These are phyloP conservation scores for Gossypium turneri DNA, from an alignment of 345 rosid genomes.

Conservation along the genomic window DNA sequence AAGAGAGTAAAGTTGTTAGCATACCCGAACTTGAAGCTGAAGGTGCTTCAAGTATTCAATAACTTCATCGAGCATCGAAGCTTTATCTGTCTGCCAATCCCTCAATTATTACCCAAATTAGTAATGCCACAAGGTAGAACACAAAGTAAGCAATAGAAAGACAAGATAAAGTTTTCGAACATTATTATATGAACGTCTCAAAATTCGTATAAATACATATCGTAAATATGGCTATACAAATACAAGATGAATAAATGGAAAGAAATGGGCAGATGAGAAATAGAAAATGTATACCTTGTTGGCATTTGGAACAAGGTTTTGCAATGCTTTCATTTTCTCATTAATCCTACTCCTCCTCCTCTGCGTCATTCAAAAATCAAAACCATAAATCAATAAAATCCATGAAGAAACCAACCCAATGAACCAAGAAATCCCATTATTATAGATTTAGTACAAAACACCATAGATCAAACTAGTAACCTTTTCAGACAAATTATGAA, in stretches of 20 bases:
- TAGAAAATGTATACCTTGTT: conserved; percentile 52
- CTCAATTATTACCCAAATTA: neutral
- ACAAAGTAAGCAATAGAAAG: neutral
- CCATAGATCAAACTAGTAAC: conserved; percentile 27
- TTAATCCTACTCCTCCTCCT: conserved; percentile 93
- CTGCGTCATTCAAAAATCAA: conserved; percentile 29
- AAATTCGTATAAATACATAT: neutral
- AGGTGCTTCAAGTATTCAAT: conserved; percentile 90
- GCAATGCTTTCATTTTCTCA: conserved; percentile 97
- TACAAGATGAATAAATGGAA: too few relatives aligned
- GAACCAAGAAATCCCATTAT: neutral
- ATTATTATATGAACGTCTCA: neutral
- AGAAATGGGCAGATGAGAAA: neutral
- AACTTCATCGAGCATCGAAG: conserved; percentile 95
- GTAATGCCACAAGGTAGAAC: neutral
- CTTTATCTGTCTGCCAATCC: conserved; percentile 71
- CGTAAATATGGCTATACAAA: too few relatives aligned
- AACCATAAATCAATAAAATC: conserved; percentile 1
- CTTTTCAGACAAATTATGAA: conserved; percentile 96
- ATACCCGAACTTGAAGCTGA: conserved; percentile 93
- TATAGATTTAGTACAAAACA: neutral
- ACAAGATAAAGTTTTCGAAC: neutral
- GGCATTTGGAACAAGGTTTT: conserved; percentile 85
- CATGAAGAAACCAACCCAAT: neutral
- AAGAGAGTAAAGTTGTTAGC: conserved; percentile 6